A percentile compares a stretch with the other conserved stretches of the same genome.
Conservation (phyloP, 2,329 filamentous ascomycete species). For the Pezicula radicicola region DNA sequence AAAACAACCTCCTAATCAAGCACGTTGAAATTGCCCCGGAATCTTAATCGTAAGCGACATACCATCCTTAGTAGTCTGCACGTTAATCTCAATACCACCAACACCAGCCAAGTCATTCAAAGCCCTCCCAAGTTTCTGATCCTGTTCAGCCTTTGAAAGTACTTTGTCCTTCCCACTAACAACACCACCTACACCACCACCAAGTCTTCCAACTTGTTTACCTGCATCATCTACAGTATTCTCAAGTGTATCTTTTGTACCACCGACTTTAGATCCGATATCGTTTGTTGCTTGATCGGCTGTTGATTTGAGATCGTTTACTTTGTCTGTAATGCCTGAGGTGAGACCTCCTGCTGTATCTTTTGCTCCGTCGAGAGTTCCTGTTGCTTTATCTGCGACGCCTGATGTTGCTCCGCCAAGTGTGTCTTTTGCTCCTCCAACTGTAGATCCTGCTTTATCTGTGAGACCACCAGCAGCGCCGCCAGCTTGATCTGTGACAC, state of each 20-base stretch:
- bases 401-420: no score
- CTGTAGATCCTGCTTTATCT: neutral
- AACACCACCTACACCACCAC: neutral
- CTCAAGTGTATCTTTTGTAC: neutral
- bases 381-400: neutral
- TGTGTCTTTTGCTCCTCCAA: neutral
- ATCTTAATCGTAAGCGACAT: slow-evolving; percentile 23
- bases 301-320: neutral
- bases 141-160: neutral
- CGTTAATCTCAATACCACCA: slow-evolving; percentile 21
- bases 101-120: neutral
- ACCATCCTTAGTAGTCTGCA: slow-evolving; percentile 21
- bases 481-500: neutral
- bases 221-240: neutral
- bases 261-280: neutral
- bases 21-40: slow-evolving; percentile 13
- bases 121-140: slow-evolving; percentile 7
- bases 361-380: neutral
- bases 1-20: no score
- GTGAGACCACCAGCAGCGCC: neutral
- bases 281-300: no score
- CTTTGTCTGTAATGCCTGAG: neutral
- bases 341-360: neutral
- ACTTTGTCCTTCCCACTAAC: slow-evolving; percentile 1
- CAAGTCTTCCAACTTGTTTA: slow-evolving; percentile 2